Conservation (phyloP, 129 eudicot genomes). For the Saposhnikovia divaricata region DNA sequence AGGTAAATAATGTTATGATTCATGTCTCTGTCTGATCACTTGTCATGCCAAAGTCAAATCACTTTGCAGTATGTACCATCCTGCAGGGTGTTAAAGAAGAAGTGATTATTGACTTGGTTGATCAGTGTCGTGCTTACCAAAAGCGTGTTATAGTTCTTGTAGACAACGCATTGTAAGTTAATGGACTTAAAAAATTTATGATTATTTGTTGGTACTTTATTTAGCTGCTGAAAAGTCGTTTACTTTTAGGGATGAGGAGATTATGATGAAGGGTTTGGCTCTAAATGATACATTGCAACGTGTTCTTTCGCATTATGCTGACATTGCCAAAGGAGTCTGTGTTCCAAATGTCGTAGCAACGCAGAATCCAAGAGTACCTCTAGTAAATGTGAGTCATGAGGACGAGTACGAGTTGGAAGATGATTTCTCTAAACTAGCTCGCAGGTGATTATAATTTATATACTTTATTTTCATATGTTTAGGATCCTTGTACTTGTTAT, state of each 20-base stretch:
- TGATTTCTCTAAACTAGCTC: slow-evolving; percentile 78
- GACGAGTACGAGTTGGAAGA: slow-evolving; percentile 92
- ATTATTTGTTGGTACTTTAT: not conserved
- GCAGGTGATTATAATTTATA: slow-evolving; percentile 36
- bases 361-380: slow-evolving; percentile 49
- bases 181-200: not conserved
- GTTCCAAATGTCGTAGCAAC: slow-evolving; percentile 14
- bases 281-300: slow-evolving; percentile 85
- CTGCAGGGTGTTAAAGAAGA: slow-evolving; percentile 73
- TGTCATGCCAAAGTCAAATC: not conserved
- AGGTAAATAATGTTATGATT: slow-evolving; percentile 31
- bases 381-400: slow-evolving; percentile 78
- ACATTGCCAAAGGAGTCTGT: slow-evolving; percentile 53
- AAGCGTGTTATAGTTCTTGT: slow-evolving; percentile 89
- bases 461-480: not conserved
- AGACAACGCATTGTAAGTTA: slow-evolving; percentile 67
- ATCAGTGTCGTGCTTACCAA: slow-evolving; percentile 83
- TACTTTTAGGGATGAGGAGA: slow-evolving; percentile 60
- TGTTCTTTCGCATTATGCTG: slow-evolving; percentile 67
- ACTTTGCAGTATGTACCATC: not conserved
- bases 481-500: not conserved
- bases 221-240: not conserved
- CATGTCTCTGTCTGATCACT: not conserved
- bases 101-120: slow-evolving; percentile 88
- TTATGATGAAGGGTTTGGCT: slow-evolving; percentile 69